Percentiles rank a stretch among this genome's conserved stretches.
Conservation (phyloP, 2,329 filamentous ascomycete genomes). For the Orbilia quercus region DNA sequence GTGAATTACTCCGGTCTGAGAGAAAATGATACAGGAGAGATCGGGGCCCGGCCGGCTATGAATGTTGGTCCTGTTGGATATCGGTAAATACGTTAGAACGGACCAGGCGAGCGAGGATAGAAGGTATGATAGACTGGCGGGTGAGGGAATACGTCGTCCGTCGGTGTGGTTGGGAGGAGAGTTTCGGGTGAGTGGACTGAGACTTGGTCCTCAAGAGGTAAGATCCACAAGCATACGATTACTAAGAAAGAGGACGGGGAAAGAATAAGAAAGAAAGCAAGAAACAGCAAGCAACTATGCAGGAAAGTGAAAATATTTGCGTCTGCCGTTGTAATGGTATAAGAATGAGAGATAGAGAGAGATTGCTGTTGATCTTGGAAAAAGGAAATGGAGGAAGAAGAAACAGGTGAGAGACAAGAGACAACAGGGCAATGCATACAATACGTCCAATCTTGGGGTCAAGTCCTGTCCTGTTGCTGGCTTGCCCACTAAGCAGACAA, state of each 20-base stretch:
- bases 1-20: conserved; percentile 8
- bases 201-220: conserved; percentile 54
- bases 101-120: conserved; percentile 24
- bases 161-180: conserved; percentile 48
- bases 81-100: conserved; percentile 35
- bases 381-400: conserved; percentile 51
- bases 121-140: conserved; percentile 11
- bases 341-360: conserved; percentile 34
- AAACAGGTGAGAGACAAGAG: conserved; percentile 56
- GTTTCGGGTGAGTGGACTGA: conserved; percentile 52
- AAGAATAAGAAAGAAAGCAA: conserved; percentile 7
- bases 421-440: conserved; percentile 57
- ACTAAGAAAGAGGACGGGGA: conserved; percentile 19
- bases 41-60: conserved; percentile 12
- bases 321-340: conserved; percentile 35
- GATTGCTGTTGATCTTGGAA: conserved; percentile 28
- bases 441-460: conserved; percentile 53
- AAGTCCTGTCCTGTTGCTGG: conserved; percentile 47
- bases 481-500: conserved; percentile 46
- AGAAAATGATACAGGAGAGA: conserved; percentile 15
- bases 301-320: conserved; percentile 20
- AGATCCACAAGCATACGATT: conserved; percentile 49
- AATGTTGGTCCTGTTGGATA: conserved; percentile 24
- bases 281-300: conserved; percentile 9
- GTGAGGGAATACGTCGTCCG: conserved; percentile 33